Evolutionary conservation across 768 basidiomycete species (phyloP).

Genomic region (Phylloporus sp.): DNA sequence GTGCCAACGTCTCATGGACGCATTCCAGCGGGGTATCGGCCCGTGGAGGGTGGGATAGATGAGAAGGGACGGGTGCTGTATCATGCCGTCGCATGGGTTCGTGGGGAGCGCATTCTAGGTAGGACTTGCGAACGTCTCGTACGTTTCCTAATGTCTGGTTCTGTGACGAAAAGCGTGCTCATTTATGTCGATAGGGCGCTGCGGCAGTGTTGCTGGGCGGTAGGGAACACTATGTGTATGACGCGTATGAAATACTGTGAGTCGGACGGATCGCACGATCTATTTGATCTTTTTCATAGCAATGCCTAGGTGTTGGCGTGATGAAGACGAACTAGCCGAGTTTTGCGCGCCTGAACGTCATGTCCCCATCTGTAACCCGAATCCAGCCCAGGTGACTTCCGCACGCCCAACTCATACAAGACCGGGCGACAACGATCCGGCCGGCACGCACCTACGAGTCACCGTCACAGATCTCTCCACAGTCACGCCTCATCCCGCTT

Average conservation of each 20-base stretch:
- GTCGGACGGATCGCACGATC: not conserved
- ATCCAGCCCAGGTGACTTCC: not conserved
- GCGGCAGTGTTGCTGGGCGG: not conserved
- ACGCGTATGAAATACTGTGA: conserved; percentile 4
- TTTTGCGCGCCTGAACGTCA: not conserved
- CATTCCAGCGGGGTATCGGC: not conserved
- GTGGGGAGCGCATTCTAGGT: not conserved
- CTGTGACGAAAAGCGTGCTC: not conserved
- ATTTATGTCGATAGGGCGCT: not conserved
- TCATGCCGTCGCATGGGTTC: not conserved
- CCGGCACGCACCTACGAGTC: not conserved
- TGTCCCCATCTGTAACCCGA: too few relatives aligned
- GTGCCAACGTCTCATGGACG: not conserved
- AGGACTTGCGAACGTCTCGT: conserved; percentile 6
- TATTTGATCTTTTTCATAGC: not conserved
- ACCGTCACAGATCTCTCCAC: not conserved
- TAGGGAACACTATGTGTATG: not conserved
- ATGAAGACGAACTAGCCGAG: not conserved
- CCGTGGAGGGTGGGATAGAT: conserved; percentile 2
- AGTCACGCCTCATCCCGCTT: not conserved
- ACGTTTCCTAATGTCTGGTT: not conserved
- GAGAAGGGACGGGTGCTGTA: not conserved
- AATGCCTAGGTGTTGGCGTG: not conserved
- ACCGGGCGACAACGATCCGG: not conserved
- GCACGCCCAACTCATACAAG: not conserved